Conservation (phyloP, 169 alveolate genomes). For the Eimeria mitis region DNA sequence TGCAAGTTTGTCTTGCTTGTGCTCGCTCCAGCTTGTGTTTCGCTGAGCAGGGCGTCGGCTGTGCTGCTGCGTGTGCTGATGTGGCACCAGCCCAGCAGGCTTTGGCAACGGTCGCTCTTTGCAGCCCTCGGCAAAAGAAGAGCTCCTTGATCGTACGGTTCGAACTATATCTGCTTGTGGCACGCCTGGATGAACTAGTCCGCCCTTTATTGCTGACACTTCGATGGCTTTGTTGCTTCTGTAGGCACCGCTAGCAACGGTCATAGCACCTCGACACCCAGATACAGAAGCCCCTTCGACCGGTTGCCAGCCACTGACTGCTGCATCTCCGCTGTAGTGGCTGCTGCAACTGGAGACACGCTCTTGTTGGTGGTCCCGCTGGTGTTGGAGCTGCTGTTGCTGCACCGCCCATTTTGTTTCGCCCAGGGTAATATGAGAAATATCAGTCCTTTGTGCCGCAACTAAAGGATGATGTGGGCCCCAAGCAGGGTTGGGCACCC, state of each 20-base stretch:
- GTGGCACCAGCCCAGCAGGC: background rate
- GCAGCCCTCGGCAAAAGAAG: background rate
- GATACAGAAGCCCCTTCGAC: background rate
- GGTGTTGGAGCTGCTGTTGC: constrained; percentile 1
- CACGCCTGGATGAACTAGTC: background rate
- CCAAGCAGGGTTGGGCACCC: constrained; percentile 50
- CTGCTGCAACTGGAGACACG: background rate
- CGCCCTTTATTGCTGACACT: too few species aligned
- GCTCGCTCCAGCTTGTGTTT: background rate
- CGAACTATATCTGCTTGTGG: background rate
- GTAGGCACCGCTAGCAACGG: background rate
- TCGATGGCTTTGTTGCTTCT: background rate
- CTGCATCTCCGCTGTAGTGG: background rate
- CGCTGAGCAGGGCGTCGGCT: background rate
- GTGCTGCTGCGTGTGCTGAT: background rate
- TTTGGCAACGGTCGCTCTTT: background rate
- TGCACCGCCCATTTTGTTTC: background rate
- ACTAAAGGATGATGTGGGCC: constrained; percentile 41
- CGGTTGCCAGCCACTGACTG: background rate
- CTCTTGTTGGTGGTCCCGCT: background rate
- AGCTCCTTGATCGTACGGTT: background rate
- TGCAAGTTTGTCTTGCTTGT: background rate
- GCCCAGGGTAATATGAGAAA: background rate
- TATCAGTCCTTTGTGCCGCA: background rate
- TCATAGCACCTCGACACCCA: background rate